phyloP scores from a whole-genome alignment of 2,329 filamentous ascomycete species.

The Ophiostoma angusticollis region DNA sequence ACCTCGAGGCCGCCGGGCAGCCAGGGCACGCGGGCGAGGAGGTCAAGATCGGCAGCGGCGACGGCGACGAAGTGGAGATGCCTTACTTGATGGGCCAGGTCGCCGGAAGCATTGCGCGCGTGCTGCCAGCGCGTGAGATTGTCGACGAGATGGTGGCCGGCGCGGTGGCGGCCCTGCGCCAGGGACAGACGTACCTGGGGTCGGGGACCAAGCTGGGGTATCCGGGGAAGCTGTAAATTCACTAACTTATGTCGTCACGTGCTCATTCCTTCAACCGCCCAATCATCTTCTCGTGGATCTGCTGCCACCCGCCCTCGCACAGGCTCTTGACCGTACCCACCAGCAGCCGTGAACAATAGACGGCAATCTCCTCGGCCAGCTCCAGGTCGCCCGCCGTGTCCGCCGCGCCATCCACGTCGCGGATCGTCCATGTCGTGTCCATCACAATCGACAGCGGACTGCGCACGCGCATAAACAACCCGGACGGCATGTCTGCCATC shows the following conservation, averaged over 20 bases:
- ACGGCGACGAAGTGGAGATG: slow-evolving; percentile 58
- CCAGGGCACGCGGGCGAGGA: slow-evolving; percentile 3
- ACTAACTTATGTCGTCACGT: too few relatives aligned
- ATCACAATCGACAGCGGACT: slow-evolving; percentile 38
- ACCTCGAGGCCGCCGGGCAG: slow-evolving; percentile 50
- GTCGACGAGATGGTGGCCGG: slow-evolving; percentile 82
- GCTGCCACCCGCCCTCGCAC: slow-evolving; percentile 37
- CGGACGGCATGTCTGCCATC: slow-evolving; percentile 33
- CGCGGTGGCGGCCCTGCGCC: slow-evolving; percentile 54
- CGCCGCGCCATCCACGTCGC: slow-evolving; percentile 19
- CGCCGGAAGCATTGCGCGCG: slow-evolving; percentile 59
- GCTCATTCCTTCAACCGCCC: slow-evolving; percentile 22
- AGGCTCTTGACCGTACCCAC: slow-evolving; percentile 35
- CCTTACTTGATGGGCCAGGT: slow-evolving; percentile 94
- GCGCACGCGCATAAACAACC: slow-evolving; percentile 38
- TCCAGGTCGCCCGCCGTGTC: slow-evolving; percentile 22
- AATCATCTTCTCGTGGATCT: slow-evolving; percentile 37
- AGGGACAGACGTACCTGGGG: slow-evolving; percentile 46
- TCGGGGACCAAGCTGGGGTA: slow-evolving; percentile 3
- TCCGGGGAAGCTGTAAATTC: not conserved
- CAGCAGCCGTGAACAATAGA: slow-evolving; percentile 37
- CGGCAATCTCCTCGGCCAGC: slow-evolving; percentile 36
- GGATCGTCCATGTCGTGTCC: slow-evolving; percentile 38
- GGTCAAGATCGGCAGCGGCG: slow-evolving; percentile 24
- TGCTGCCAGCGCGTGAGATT: slow-evolving; percentile 73